Conservation (phyloP, 2,329 filamentous ascomycete genomes). For the Zymoseptoria ardabiliae region DNA sequence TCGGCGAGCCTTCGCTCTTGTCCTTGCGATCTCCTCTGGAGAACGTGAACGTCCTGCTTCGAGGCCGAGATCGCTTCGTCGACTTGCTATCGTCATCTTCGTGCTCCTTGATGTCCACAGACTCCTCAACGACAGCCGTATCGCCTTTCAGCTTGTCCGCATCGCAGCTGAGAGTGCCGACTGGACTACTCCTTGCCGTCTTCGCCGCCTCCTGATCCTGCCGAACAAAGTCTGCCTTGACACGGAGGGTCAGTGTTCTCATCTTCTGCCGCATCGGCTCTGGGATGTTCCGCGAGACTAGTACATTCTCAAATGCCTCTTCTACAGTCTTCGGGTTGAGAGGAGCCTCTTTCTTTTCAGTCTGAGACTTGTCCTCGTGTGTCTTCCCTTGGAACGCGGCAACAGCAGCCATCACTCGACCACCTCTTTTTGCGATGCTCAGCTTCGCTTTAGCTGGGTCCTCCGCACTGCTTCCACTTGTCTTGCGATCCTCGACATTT, state of each 20-base stretch:
- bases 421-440: constrained; percentile 39
- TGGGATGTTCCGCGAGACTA: constrained; percentile 84
- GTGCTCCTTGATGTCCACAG: constrained; percentile 10
- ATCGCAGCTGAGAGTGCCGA: constrained; percentile 41
- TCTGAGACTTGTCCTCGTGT: constrained; percentile 27
- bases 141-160: constrained; percentile 32
- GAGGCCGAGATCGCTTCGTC: constrained; percentile 44
- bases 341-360: constrained; percentile 37
- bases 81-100: constrained; percentile 25
- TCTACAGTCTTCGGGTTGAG: constrained; percentile 52
- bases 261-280: constrained; percentile 93
- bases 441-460: constrained; percentile 25
- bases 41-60: constrained; percentile 74
- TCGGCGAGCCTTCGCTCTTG: constrained; percentile 45
- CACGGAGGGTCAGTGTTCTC: constrained; percentile 76
- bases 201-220: constrained; percentile 57
- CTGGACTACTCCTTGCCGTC: constrained; percentile 54
- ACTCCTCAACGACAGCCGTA: constrained; percentile 20
- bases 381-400: constrained; percentile 52
- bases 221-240: constrained; percentile 92
- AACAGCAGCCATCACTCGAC: constrained; percentile 58
- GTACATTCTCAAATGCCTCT: constrained; percentile 53
- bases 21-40: constrained; percentile 52
- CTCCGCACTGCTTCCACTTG: constrained; percentile 30
- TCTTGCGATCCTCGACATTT: constrained; percentile 28